A percentile compares a stretch with the other conserved stretches of the same genome.
Conservation (phyloP, 1,284 basidiomycete genomes). For the Neonothopanus nambi region DNA sequence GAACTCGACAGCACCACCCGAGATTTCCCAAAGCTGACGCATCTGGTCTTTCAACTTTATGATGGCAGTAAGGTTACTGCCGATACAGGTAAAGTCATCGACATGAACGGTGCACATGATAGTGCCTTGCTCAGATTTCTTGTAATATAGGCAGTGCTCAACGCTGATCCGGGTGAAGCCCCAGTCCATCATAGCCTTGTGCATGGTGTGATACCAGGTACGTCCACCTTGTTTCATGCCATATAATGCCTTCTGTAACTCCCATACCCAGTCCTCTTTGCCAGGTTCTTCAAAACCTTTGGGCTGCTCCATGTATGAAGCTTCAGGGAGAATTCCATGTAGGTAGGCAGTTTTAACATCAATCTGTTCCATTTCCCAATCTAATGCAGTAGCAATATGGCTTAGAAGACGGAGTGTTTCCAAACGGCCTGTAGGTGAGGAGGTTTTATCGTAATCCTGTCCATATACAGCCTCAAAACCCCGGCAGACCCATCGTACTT, state of each 20-base stretch:
- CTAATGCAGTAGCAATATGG: conserved; percentile 30
- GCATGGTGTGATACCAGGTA: conserved; percentile 38
- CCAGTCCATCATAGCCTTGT: conserved; percentile 26
- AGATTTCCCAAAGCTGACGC: conserved; percentile 28
- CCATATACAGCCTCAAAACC: conserved; percentile 35
- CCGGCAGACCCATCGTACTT: conserved; percentile 31
- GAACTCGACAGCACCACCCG: conserved; percentile 26
- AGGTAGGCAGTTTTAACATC: conserved; percentile 44
- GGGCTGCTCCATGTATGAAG: conserved; percentile 34
- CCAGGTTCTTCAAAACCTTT: conserved; percentile 30
- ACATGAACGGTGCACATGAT: conserved; percentile 32
- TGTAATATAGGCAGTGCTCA: conserved; percentile 28
- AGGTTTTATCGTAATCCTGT: conserved; percentile 37
- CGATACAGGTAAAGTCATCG: conserved; percentile 35
- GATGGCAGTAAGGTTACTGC: conserved; percentile 19
- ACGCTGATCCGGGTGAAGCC: conserved; percentile 23
- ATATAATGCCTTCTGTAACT: conserved; percentile 36
- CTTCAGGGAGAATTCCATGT: conserved; percentile 29
- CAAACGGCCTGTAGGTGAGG: conserved; percentile 32
- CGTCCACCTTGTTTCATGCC: conserved; percentile 40
- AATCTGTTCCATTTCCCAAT: conserved; percentile 32
- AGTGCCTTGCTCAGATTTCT: conserved; percentile 16
- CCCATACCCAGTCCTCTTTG: conserved; percentile 31
- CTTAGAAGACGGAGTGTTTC: conserved; percentile 32
- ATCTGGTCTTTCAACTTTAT: conserved; percentile 31